A percentile compares a stretch with the other conserved stretches of the same genome.
Evolutionary conservation across 345 rosid species (phyloP).

Genomic region (Ceriops decandra): DNA sequence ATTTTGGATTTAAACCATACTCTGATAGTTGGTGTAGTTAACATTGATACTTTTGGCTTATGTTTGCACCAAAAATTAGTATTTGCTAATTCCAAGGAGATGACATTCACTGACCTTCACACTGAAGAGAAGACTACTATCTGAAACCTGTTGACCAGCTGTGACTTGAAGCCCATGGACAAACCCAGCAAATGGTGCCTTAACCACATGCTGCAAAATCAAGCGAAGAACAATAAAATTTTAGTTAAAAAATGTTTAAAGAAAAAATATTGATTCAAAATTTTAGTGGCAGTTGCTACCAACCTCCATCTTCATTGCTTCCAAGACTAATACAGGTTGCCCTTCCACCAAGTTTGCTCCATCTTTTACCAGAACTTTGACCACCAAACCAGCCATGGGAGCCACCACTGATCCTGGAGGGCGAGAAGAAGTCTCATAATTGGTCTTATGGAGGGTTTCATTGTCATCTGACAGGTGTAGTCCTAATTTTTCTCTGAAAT

Average conservation of each 20-base stretch:
- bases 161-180: constrained; percentile 61
- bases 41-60: background rate
- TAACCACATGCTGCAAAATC: constrained; percentile 68
- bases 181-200: constrained; percentile 65
- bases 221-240: background rate
- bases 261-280: background rate
- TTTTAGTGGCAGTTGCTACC: constrained; percentile 13
- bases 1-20: constrained; percentile 1
- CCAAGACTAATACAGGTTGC: constrained; percentile 76
- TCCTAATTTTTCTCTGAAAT: constrained; percentile 64
- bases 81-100: constrained; percentile 1
- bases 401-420: constrained; percentile 71
- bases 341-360: constrained; percentile 70
- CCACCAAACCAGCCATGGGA: constrained; percentile 95
- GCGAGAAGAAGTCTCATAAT: constrained; percentile 45
- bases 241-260: background rate
- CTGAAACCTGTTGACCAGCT: constrained; percentile 79
- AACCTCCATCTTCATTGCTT: constrained; percentile 99
- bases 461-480: constrained; percentile 50
- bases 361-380: constrained; percentile 72
- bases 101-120: constrained; percentile 53
- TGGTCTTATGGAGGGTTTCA: constrained; percentile 51
- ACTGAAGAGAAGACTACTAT: constrained; percentile 58
- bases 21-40: background rate
- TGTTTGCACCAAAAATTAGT: background rate